Evolutionary conservation across 495 filamentous ascomycete species (phyloP).

Genomic region (Saxophila tyrrhenica): DNA sequence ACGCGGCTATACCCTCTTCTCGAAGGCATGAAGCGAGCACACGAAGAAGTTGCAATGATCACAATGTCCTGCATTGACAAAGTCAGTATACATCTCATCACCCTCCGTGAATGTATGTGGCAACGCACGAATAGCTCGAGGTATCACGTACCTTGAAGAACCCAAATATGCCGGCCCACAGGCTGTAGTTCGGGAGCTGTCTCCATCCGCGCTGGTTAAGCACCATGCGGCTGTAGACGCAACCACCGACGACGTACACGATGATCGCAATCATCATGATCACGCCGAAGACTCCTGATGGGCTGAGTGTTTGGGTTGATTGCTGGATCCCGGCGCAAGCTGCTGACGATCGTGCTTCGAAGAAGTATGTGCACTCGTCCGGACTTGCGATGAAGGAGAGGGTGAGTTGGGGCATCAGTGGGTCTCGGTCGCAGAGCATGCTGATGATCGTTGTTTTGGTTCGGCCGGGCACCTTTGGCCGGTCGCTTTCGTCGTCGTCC

Average conservation of each 20-base stretch:
- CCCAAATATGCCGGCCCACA: constrained; percentile 81
- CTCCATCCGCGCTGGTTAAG: constrained; percentile 92
- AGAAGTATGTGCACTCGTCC: constrained; percentile 92
- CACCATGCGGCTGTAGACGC: constrained; percentile 90
- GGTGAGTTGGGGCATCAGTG: constrained; percentile 46
- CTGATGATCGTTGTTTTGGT: constrained; percentile 83
- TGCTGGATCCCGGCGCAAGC: constrained; percentile 66
- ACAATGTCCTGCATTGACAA: constrained; percentile 58
- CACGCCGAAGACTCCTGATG: constrained; percentile 82
- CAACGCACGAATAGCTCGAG: neutral
- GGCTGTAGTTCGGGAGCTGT: constrained; percentile 84
- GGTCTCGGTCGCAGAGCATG: constrained; percentile 81
- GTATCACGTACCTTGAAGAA: constrained; percentile 62
- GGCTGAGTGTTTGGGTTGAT: constrained; percentile 56
- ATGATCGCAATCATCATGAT: constrained; percentile 70
- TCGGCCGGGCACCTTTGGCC: constrained; percentile 28
- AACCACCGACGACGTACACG: constrained; percentile 84
- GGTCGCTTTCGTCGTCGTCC: constrained; percentile 31
- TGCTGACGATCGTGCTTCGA: constrained; percentile 78
- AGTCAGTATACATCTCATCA: too few relatives aligned
- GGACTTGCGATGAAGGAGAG: constrained; percentile 72
- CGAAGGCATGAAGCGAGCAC: constrained; percentile 52
- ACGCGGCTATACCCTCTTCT: constrained; percentile 52
- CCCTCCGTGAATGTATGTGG: too few relatives aligned
- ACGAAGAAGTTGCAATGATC: constrained; percentile 67